Evolutionary conservation across 192 early-diverging fungal species (phyloP).

Genomic region (Ambispora gerdemannii): DNA sequence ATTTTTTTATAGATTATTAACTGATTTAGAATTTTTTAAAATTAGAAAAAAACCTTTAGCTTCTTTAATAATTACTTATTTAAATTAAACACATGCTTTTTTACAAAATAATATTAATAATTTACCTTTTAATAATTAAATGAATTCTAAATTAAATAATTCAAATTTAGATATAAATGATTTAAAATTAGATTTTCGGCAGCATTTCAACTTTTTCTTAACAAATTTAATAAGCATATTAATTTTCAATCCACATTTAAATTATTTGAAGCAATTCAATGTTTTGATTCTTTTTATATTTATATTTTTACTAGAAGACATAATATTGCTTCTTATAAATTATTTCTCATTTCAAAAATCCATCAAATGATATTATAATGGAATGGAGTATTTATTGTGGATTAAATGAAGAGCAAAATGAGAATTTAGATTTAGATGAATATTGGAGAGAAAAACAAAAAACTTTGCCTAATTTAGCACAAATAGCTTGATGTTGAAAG

Average conservation of each 20-base stretch:
- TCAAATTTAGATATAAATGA: no score
- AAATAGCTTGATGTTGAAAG: no score
- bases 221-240: neutral
- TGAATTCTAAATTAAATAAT: neutral
- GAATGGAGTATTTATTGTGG: no score
- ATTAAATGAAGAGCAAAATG: no score
- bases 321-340: no score
- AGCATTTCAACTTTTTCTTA: neutral
- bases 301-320: neutral
- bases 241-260: neutral
- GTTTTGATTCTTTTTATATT: constrained; percentile 1
- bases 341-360: neutral
- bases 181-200: neutral
- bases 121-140: no score
- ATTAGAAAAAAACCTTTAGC: neutral
- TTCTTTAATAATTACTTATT: neutral
- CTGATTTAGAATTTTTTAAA: constrained; percentile 1
- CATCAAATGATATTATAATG: neutral
- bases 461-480: no score
- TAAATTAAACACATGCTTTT: neutral
- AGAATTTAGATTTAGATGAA: constrained; percentile 4
- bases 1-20: neutral
- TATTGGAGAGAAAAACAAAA: neutral
- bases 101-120: no score
- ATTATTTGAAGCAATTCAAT: no score